A percentile compares a stretch with the other conserved stretches of the same genome.
Conservation (phyloP, 1,284 basidiomycete genomes). For the Mycena sp. region DNA sequence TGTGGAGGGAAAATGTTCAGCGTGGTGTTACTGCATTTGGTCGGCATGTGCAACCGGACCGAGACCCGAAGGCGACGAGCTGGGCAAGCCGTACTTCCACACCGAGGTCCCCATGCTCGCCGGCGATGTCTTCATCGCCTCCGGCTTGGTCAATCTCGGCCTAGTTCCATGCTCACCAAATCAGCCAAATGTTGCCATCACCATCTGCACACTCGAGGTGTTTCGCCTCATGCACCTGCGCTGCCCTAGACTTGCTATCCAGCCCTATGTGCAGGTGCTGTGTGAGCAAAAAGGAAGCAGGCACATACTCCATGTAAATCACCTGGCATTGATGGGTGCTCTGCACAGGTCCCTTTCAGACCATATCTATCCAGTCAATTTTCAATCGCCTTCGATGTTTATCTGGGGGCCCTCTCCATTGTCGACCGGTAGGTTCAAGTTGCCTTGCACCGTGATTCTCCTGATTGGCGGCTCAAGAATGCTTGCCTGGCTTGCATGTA, state of each 20-base stretch:
- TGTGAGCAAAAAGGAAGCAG: slow-evolving; percentile 33
- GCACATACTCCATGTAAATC: no score
- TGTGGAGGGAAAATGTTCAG: no score
- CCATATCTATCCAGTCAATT: slow-evolving; percentile 32
- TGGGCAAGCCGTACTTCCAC: no score
- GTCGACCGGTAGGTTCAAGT: slow-evolving; percentile 29
- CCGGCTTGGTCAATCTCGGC: slow-evolving; percentile 12
- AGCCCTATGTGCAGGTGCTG: slow-evolving; percentile 24
- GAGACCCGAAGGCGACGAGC: no score
- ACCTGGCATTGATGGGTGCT: no score
- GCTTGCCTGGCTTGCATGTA: neutral
- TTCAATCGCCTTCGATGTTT: slow-evolving; percentile 41
- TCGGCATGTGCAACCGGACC: no score
- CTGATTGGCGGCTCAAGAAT: neutral
- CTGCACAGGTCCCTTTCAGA: slow-evolving; percentile 22
- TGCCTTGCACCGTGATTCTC: slow-evolving; percentile 31
- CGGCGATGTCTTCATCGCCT: neutral
- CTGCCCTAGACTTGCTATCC: slow-evolving; percentile 28
- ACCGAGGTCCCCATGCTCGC: neutral
- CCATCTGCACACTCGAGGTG: slow-evolving; percentile 29
- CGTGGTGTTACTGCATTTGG: no score
- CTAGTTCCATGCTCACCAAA: slow-evolving; percentile 30
- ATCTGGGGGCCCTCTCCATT: slow-evolving; percentile 31
- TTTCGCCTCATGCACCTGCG: slow-evolving; percentile 28
- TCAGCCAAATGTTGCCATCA: slow-evolving; percentile 26